Conservation (phyloP, 176 grass and related monocot species). For the Thinopyrum elongatum region DNA sequence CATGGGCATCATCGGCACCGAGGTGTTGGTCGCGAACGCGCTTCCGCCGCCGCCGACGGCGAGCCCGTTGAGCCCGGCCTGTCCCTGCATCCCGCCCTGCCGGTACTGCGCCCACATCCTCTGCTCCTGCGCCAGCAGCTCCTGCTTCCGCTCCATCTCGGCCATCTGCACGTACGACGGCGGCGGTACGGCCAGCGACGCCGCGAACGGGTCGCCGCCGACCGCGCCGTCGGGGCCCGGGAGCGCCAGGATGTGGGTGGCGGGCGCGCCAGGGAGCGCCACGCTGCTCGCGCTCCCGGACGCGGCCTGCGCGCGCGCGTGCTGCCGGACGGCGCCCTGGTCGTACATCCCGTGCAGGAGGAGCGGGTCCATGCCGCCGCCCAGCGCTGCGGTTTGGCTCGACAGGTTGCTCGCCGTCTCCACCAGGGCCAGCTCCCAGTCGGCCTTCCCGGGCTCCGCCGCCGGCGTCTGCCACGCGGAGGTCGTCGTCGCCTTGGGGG, state of each 20-base stretch:
- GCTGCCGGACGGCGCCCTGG: slow-evolving; percentile 53
- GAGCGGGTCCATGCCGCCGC: slow-evolving; percentile 63
- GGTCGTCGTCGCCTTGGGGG: slow-evolving; percentile 14
- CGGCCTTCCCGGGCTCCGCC: slow-evolving; percentile 57
- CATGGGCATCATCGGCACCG: slow-evolving; percentile 51
- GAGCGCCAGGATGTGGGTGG: slow-evolving; percentile 50
- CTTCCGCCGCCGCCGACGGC: slow-evolving; percentile 1
- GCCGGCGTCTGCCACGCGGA: slow-evolving; percentile 78
- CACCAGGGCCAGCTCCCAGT: slow-evolving; percentile 79
- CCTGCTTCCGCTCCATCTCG: slow-evolving; percentile 75
- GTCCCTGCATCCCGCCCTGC: slow-evolving; percentile 65
- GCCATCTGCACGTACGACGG: slow-evolving; percentile 87
- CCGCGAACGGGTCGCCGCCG: slow-evolving; percentile 71
- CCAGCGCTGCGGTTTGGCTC: slow-evolving; percentile 48
- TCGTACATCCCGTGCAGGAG: slow-evolving; percentile 84
- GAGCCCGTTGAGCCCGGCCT: slow-evolving; percentile 32
- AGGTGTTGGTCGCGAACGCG: slow-evolving; percentile 38
- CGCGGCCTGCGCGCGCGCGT: slow-evolving; percentile 37
- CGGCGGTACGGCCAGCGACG: slow-evolving; percentile 60
- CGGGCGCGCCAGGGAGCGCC: slow-evolving; percentile 14
- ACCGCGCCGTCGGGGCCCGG: slow-evolving; percentile 51
- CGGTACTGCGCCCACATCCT: slow-evolving; percentile 71
- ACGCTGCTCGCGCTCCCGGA: slow-evolving; percentile 79
- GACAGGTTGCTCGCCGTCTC: slow-evolving; percentile 73
- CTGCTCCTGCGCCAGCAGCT: slow-evolving; percentile 74